phyloP scores from a whole-genome alignment of 176 grass and related monocot genomes.

The Zea luxurians region DNA sequence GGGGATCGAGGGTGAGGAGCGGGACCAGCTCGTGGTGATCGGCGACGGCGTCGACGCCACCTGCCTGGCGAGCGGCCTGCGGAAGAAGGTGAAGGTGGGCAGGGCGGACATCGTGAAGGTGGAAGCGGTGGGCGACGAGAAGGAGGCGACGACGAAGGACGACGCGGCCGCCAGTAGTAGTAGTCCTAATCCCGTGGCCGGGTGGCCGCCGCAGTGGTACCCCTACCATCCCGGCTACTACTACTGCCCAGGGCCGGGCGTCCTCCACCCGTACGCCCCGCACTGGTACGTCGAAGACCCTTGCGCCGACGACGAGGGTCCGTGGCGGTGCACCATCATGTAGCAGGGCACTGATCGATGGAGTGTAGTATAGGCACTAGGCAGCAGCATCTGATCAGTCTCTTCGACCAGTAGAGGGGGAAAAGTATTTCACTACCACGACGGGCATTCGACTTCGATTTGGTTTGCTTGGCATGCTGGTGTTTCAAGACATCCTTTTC shows the following conservation, averaged over 20 bases:
- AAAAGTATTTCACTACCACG: no score
- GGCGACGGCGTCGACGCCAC: constrained; percentile 56
- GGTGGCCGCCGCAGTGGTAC: neutral
- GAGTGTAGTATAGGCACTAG: no score
- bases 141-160: neutral
- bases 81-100: constrained; percentile 48
- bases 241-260: constrained; percentile 3
- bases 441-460: no score
- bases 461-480: no score
- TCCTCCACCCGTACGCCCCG: neutral
- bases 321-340: constrained; percentile 2
- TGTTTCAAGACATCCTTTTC: no score
- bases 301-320: neutral
- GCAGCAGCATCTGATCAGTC: no score
- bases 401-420: no score
- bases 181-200: neutral
- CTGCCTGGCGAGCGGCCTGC: constrained; percentile 40
- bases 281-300: neutral
- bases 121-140: constrained; percentile 21
- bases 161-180: neutral
- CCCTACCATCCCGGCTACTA: neutral
- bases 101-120: constrained; percentile 32
- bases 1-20: constrained; percentile 32
- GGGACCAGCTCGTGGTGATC: constrained; percentile 44
- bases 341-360: neutral